Conservation (phyloP, 495 filamentous ascomycete species). For the Xeromyces bisporus region DNA sequence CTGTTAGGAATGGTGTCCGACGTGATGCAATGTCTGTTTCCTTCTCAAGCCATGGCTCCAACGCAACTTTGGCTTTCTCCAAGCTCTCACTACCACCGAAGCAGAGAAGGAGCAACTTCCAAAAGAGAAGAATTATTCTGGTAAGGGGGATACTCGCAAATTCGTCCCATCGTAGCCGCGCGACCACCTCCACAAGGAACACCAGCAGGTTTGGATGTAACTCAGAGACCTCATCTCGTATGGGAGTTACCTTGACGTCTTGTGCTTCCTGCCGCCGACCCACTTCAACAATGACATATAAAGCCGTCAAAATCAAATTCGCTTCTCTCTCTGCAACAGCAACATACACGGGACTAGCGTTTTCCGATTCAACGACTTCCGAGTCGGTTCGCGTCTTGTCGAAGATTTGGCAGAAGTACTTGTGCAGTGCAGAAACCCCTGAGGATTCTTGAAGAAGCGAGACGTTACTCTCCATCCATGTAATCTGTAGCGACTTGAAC, state of each 20-base stretch:
- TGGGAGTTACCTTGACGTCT: conserved; percentile 8
- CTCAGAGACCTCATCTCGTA: conserved; percentile 22
- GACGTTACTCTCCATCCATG: conserved; percentile 50
- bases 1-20: conserved; percentile 51
- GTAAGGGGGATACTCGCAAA: conserved; percentile 42
- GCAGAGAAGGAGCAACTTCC: conserved; percentile 76
- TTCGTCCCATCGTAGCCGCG: conserved; percentile 81
- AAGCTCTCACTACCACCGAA: conserved; percentile 64
- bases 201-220: conserved; percentile 54
- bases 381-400: conserved; percentile 27
- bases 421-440: conserved; percentile 42
- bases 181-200: conserved; percentile 56
- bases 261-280: conserved; percentile 30
- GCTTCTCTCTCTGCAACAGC: conserved; percentile 28
- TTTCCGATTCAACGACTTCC: conserved; percentile 18
- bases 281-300: conserved; percentile 60
- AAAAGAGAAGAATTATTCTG: conserved; percentile 62
- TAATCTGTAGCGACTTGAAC: conserved; percentile 42
- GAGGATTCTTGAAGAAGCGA: conserved; percentile 39
- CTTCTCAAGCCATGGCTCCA: conserved; percentile 21
- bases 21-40: conserved; percentile 18
- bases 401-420: conserved; percentile 41
- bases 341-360: conserved; percentile 15
- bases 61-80: conserved; percentile 48
- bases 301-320: conserved; percentile 38